Conservation (phyloP, 2,329 filamentous ascomycete species). For the Neurospora crassa region DNA sequence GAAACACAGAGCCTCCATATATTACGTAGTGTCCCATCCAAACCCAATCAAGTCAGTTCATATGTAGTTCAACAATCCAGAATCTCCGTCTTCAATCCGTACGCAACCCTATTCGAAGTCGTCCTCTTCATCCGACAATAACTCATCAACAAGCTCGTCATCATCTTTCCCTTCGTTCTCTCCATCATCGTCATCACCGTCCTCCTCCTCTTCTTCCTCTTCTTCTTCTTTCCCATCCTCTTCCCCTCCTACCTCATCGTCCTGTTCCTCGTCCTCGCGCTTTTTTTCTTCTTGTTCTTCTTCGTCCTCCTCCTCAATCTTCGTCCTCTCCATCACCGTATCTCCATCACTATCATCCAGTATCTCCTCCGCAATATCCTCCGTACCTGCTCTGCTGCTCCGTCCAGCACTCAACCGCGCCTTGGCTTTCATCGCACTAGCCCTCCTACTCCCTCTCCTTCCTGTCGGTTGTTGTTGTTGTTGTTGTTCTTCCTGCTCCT, state of each 20-base stretch:
- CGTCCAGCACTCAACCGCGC: conserved; percentile 7
- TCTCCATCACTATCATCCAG: background rate
- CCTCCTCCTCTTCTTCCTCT: conserved; percentile 15
- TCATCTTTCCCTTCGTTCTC: conserved; percentile 27
- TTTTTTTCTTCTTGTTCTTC: conserved; percentile 24
- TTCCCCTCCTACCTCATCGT: conserved; percentile 14
- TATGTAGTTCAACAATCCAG: conserved; percentile 13
- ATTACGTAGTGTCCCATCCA: background rate
- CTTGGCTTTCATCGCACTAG: conserved; percentile 26
- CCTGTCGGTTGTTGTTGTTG: conserved; percentile 5
- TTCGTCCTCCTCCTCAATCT: conserved; percentile 41
- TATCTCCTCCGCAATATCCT: conserved; percentile 25
- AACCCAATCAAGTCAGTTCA: background rate
- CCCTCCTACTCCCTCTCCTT: conserved; percentile 34
- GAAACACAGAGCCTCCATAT: background rate
- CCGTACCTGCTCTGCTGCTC: background rate
- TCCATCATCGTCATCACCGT: conserved; percentile 23
- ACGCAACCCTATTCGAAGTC: background rate
- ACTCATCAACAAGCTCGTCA: conserved; percentile 30
- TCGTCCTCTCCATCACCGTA: conserved; percentile 26
- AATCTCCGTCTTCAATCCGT: background rate
- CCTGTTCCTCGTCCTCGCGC: conserved; percentile 10
- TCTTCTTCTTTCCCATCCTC: conserved; percentile 20
- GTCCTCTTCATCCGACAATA: conserved; percentile 32
- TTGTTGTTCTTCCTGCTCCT: background rate